Base-by-base conservation (phyloP, 116 monocot species). In the Trichopus zeylanicus region DNA sequence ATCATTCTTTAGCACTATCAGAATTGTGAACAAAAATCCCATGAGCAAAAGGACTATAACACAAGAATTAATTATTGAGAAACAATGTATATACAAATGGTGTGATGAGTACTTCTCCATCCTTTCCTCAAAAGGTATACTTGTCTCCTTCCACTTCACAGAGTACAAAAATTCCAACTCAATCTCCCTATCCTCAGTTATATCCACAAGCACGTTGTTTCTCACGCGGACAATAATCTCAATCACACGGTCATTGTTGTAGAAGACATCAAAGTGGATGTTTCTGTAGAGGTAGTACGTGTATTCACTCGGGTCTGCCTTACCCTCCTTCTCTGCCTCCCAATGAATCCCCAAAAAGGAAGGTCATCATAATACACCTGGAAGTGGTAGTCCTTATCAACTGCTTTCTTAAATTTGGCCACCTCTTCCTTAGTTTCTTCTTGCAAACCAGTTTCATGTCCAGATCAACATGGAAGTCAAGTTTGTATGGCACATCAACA, bases 91-190 rank as follows among this genome's bases (percentile, higher is more conserved):
- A 56, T 75, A 63, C 37, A 69, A 53, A 57, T 83, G 83, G 58
- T 78, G 83, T 13, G 74, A 70, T 25, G 75, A 78, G 56, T 83
- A 83, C 66, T 78, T 78, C 34, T 83, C 83, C 83, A 83, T 83
- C 65, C 83, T 78, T 65, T 72, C 75, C 65, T 83, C 83, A 66
- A 83, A 83, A 3, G 74, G 68, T 31, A 67, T 71, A 23, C 48
- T 48, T 7, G 83, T 83, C 63, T 71, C 68, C 56, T 72, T 78
- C 83, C 83, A 83, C 48, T 75, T 78, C 25, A 71, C 83, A 1
- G 83, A 74, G 61, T 83, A 83, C 48, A 71, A 64, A 60, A 74
- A 83, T 10, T 83, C 78, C 37, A 83, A 71, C 10, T 68, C 65
- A 26, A 83, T 63, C 22, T 75, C 78, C 52, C 53, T 67, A 46